These are phyloP conservation scores for Fusarium xyrophilum DNA, from an alignment of 2,329 filamentous ascomycete genomes.

Conservation along the genomic window DNA sequence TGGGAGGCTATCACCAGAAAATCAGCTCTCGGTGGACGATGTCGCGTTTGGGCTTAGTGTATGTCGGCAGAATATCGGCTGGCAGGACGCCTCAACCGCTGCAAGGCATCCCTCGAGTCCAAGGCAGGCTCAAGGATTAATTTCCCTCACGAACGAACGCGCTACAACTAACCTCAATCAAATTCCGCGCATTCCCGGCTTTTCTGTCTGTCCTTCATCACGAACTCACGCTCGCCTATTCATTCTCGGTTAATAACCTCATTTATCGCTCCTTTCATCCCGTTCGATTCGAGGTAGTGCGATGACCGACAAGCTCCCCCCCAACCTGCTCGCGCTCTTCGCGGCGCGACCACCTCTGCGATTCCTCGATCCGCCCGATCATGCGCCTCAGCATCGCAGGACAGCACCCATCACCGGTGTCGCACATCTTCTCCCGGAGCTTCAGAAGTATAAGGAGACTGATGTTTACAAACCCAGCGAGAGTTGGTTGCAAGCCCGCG, in stretches of 20 bases:
- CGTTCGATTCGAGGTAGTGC: conserved; percentile 37
- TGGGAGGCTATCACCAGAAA: conserved; percentile 35
- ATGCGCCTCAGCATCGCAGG: conserved; percentile 80
- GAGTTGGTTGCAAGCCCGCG: conserved; percentile 88
- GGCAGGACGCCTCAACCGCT: conserved; percentile 10
- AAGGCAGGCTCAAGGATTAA: conserved; percentile 28
- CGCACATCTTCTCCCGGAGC: conserved; percentile 74
- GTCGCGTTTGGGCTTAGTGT: conserved; percentile 41
- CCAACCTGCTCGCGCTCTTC: conserved; percentile 91
- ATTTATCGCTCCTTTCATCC: neutral
- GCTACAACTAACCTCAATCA: conserved; percentile 37
- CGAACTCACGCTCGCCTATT: conserved; percentile 19
- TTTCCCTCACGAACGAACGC: conserved; percentile 32
- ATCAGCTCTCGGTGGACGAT: conserved; percentile 29
- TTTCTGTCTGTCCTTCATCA: conserved; percentile 14
- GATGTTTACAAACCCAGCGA: conserved; percentile 83
- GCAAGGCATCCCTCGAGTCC: conserved; percentile 21
- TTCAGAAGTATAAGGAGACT: conserved; percentile 79
- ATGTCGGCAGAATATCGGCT: conserved; percentile 31
- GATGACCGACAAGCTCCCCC: conserved; percentile 97
- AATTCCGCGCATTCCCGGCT: conserved; percentile 5
- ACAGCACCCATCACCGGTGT: conserved; percentile 77
- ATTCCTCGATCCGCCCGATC: conserved; percentile 84
- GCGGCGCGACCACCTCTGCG: conserved; percentile 90
- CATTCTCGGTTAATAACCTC: conserved; percentile 7